Base-by-base conservation (phyloP, 2,329 filamentous ascomycete genomes). In the Talaromyces pinophilus region DNA sequence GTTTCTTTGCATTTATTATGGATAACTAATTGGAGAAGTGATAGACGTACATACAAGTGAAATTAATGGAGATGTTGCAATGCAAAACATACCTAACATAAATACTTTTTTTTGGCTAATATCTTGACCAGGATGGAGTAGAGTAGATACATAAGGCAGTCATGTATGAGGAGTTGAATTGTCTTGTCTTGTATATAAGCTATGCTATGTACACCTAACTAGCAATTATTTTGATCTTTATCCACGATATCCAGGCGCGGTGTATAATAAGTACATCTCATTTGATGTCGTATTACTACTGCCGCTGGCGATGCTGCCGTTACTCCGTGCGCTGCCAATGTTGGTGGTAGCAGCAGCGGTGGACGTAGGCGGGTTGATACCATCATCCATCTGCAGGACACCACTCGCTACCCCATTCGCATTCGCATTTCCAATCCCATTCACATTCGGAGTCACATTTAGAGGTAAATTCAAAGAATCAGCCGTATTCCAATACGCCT, bases 401-500 rank as follows among this genome's bases (percentile, higher is more conserved):
- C 33, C 35, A 8, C 15, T 19, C 22, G 48, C 6, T 4, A 5
- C 25, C 33, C 33, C 33, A 35, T 35, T 35, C 10, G 2, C 33
- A 35, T 10, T 35, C 15, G 48, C 17, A 13, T 15, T 17, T 17
- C 28, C 28, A n/a, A n/a, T 55, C 30, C 28, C 50, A n/a, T 33
- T 55, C 30, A 3, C n/a, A 57, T 38, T 38, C 30, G 52, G 1
- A 25, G 40, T 57, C 8, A n/a, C 25, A 40, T 57, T 57, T 5
- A n/a, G 6, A 5, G 50, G 54, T 10, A 44, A 11, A 28, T 30
- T 25, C 10, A 44, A 38, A 5, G 35, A 2, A 40, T 54, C 22
- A 11, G 42, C 38, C 7, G 64, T 40, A 11, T 38, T 42, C 65
- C 67, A 68, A 8, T 65, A 28, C 10, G 55, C 33, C 33, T 68